Evolutionary conservation across 768 basidiomycete genomes (phyloP), one percentile per base, ranked within the genome.

Genomic region (Lactarius trivialis): DNA sequence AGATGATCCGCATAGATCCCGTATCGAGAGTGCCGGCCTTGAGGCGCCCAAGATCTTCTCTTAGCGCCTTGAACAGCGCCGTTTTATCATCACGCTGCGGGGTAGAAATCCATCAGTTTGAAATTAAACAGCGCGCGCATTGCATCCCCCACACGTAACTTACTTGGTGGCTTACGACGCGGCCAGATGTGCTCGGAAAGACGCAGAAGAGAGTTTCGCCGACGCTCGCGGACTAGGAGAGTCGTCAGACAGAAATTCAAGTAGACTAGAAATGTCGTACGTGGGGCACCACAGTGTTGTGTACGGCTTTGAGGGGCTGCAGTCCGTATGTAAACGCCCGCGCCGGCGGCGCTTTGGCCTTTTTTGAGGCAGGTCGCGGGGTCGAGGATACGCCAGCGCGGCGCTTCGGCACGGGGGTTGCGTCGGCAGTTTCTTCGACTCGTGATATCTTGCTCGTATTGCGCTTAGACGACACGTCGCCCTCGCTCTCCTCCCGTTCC

Each of bases 131-230:
- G 19, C 41, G 17, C n/a, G 32, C 9, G 3, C 28, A 12, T 0
- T 49, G 28, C 32, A 15, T 12, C 26, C 1, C 1, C 28, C 6
- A 19, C 14, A 69, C 79, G 59, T 33, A n/a, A n/a, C n/a, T n/a
- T n/a, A 88, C 90, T 75, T 89, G 87, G 67, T 87, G 85, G n/a
- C 77, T 74, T 14, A 84, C 82, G 0, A 92, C 88, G 8, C 83
- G 77, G 0, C 85, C 90, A 0, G 90, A 93, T 0, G 89, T 90
- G 67, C 85, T 87, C 0, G 89, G 88, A 34, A 88, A 79, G 2
- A 86, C 85, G 70, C 83, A 93, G 70, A 94, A 83, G 0, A 92
- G 68, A 0, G 89, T 91, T 69, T 88, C 87, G 26, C 60, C 50
- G 7, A 71, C 64, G 12, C 55, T 66, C n/a, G 15, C 11, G 12